Evolutionary conservation across 2,329 filamentous ascomycete species (phyloP).

Genomic region (Delphinella strobiligena): DNA sequence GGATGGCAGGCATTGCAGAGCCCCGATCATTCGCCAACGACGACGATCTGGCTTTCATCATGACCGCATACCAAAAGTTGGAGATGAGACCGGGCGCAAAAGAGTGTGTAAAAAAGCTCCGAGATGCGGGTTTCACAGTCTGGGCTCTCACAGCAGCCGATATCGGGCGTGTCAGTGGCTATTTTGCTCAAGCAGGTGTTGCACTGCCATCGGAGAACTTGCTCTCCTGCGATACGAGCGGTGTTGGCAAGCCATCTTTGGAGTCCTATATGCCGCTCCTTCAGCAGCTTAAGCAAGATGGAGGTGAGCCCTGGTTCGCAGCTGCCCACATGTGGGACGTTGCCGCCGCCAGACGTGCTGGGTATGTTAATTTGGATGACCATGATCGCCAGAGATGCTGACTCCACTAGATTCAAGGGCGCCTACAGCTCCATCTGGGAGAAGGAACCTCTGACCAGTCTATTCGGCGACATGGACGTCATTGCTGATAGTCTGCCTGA

Average conservation of each 20-base stretch:
- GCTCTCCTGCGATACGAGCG: constrained; percentile 37
- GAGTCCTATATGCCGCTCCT: constrained; percentile 35
- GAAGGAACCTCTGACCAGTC: constrained; percentile 35
- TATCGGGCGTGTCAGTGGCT: constrained; percentile 35
- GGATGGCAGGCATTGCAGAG: constrained; percentile 31
- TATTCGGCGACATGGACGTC: constrained; percentile 43
- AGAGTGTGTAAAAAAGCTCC: constrained; percentile 32
- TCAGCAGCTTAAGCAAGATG: constrained; percentile 23
- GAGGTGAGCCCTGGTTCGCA: constrained; percentile 40
- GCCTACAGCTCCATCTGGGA: constrained; percentile 44
- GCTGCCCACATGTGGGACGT: constrained; percentile 51
- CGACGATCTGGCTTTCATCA: constrained; percentile 29
- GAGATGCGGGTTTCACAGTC: constrained; percentile 36
- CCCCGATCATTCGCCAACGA: constrained; percentile 30
- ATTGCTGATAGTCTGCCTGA: constrained; percentile 32
- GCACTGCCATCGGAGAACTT: constrained; percentile 40
- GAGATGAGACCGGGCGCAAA: constrained; percentile 26
- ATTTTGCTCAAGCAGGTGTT: constrained; percentile 37
- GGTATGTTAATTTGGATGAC: no score
- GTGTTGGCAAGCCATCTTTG: constrained; percentile 40
- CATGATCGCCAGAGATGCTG: no score
- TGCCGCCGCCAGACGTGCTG: constrained; percentile 37
- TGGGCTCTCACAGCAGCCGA: constrained; percentile 45
- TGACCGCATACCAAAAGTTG: constrained; percentile 25
- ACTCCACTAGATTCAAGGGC: constrained; percentile 30